Evolutionary conservation across 441 rosid species (phyloP), one percentile per base, ranked within the genome.

Genomic region (Pelargonium exstipulatum): DNA sequence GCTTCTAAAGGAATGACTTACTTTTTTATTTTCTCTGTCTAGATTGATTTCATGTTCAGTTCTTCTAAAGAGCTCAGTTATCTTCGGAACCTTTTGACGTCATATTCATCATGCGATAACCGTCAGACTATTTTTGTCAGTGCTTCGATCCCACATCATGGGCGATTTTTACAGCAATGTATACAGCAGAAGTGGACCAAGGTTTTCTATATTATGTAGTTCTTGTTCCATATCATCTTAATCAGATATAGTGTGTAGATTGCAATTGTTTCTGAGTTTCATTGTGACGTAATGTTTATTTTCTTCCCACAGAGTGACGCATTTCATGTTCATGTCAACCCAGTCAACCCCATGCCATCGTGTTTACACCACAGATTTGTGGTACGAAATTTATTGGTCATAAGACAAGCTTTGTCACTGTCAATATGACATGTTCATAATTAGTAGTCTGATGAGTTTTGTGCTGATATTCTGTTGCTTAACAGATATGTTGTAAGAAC

Each of bases 41-140:
- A 91, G 98, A 96, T 94, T 78, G 98, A 94, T 81, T 94, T 88
- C 85, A 73, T 90, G 82, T 90, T 94, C 88, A 83, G 85, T 80
- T 89, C 98, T 64, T 86, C 95, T n/a, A 91, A 84, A 77, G 88
- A 91, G 86, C 90, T 82, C 70, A 85, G 90, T 74, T 84, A 88
- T 73, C 80, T 91, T 62, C 75, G 86, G 75, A 91, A 86, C 90
- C 88, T 94, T 70, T 74, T 94, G 83, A 88, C 89, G 5, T 76
- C 78, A n/a, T 91, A 87, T 74, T 91, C 97, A 2, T 89, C 92
- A 9, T 82, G 88, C 81, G 78, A 80, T 71, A 79, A 69, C 76
- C 87, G 88, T 53, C 96, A 87, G 83, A 94, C 94, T 4, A 81
- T 94, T 79, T 87, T 94, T 72, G 94, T 95, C 32, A 88, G 98